Evolutionary conservation across 2,329 filamentous ascomycete species (phyloP).

Genomic region (Fusarium zealandicum): DNA sequence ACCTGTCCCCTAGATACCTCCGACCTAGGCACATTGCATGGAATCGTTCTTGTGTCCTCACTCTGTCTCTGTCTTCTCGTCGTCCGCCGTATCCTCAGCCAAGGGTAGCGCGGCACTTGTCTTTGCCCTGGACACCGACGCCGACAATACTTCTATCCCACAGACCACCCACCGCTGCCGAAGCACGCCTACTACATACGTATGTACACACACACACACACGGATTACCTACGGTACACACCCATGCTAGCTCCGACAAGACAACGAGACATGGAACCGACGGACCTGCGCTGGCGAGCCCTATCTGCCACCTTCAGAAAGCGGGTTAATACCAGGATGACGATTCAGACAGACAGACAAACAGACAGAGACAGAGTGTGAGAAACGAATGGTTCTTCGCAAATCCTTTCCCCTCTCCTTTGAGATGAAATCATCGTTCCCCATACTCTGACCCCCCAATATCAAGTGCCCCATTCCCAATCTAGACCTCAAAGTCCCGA

Average conservation of each 20-base stretch:
- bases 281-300: slow-evolving; percentile 21
- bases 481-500: slow-evolving; percentile 19
- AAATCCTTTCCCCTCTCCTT: not conserved
- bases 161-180: slow-evolving; percentile 8
- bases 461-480: slow-evolving; percentile 17
- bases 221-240: slow-evolving; percentile 7
- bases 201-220: slow-evolving; percentile 13
- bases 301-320: slow-evolving; percentile 14
- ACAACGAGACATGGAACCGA: slow-evolving; percentile 17
- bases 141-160: slow-evolving; percentile 11
- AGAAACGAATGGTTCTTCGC: not conserved
- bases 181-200: no score
- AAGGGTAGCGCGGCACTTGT: slow-evolving; percentile 24
- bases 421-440: slow-evolving; percentile 1
- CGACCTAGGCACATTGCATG: slow-evolving; percentile 20
- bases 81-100: slow-evolving; percentile 5
- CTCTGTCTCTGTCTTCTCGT: slow-evolving; percentile 4
- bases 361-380: slow-evolving; percentile 15
- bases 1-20: slow-evolving; percentile 16
- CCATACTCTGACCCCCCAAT: slow-evolving; percentile 9
- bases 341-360: slow-evolving; percentile 7
- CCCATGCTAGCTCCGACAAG: slow-evolving; percentile 24
- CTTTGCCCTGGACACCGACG: slow-evolving; percentile 22
- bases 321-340: slow-evolving; percentile 4
- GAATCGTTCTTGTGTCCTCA: slow-evolving; percentile 9